phyloP scores from a whole-genome alignment of 75 land plant species.

The Cunninghamia lanceolata region DNA sequence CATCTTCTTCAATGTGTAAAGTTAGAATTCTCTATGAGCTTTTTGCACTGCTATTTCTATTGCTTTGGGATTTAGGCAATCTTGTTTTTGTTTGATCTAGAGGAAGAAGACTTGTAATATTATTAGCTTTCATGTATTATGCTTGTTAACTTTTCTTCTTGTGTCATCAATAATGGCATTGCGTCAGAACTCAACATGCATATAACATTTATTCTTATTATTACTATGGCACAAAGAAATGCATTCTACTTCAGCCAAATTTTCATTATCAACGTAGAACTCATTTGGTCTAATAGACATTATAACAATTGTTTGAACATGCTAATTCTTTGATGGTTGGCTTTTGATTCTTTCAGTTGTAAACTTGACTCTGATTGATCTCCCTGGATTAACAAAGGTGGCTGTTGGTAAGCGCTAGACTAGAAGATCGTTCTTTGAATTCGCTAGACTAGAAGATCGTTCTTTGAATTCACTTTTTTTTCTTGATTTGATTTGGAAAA shows the following conservation, averaged over 20 bases:
- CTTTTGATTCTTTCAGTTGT: constrained; percentile 64
- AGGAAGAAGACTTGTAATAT: background rate
- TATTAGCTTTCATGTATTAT: background rate
- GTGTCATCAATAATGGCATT: background rate
- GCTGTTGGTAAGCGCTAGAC: constrained; percentile 73
- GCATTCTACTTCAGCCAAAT: background rate
- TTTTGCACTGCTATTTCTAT: background rate
- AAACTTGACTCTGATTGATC: constrained; percentile 91
- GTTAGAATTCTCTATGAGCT: background rate
- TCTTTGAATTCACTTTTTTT: background rate
- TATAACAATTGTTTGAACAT: background rate
- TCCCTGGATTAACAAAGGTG: constrained; percentile 95
- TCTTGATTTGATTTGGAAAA: background rate
- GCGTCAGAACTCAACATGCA: background rate
- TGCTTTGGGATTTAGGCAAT: background rate
- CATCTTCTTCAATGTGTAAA: background rate
- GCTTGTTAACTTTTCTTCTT: background rate
- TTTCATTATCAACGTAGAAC: background rate
- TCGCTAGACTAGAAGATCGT: background rate
- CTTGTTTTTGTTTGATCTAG: background rate
- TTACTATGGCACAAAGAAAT: background rate
- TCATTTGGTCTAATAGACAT: background rate
- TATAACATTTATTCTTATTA: background rate
- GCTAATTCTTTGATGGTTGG: background rate
- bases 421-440: background rate